Conservation (phyloP, 2,329 filamentous ascomycete genomes). For the Cadophora luteo-olivacea region DNA sequence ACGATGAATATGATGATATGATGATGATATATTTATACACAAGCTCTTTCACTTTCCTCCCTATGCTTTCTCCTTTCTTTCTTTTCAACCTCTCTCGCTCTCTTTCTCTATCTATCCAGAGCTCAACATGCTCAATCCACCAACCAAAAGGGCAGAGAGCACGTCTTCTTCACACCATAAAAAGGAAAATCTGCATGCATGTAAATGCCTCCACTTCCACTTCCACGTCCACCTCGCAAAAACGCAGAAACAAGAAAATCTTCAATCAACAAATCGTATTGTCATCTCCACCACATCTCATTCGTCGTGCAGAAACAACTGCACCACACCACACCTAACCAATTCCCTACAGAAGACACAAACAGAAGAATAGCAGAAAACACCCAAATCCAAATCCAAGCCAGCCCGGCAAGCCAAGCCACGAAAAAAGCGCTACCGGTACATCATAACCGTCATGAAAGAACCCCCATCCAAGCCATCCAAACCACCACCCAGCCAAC, state of each 20-base stretch:
- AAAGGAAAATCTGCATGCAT: constrained; percentile 2
- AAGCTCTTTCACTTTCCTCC: not conserved
- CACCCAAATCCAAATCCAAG: not conserved
- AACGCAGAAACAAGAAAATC: not conserved
- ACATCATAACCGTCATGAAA: constrained; percentile 32
- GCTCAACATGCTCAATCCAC: constrained; percentile 7
- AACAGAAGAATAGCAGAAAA: not conserved
- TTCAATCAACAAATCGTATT: constrained; percentile 1
- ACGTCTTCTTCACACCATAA: not conserved
- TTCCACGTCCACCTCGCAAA: not conserved
- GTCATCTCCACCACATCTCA: not conserved
- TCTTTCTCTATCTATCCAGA: not conserved
- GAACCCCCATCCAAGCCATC: not conserved
- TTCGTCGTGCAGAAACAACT: not conserved
- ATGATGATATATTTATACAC: constrained; percentile 8
- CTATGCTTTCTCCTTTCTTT: not conserved
- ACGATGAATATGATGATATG: not conserved
- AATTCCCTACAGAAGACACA: not conserved
- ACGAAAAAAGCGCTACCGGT: constrained; percentile 17
- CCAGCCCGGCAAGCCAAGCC: not conserved
- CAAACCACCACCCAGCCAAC: not conserved
- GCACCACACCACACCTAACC: not conserved
- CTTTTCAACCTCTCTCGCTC: not conserved
- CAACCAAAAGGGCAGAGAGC: not conserved
- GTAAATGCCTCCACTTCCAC: not conserved